These are phyloP conservation scores for Tribonema minus DNA, from an alignment of 108 stramenopile species.

Conservation along the genomic window DNA sequence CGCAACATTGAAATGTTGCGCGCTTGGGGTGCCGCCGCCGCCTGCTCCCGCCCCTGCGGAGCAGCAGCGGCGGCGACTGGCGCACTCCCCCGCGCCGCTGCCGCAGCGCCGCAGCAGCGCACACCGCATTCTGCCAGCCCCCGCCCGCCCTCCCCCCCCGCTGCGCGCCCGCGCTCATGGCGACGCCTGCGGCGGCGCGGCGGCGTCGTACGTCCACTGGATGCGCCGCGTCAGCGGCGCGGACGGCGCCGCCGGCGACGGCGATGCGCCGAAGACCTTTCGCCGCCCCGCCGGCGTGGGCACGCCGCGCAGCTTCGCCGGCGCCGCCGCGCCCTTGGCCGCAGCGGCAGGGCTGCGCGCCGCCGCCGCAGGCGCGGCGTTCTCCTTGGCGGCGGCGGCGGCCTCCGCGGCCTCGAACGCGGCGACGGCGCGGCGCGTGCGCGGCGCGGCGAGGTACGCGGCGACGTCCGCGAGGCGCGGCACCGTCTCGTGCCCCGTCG, in stretches of 20 bases:
- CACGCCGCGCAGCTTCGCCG: neutral
- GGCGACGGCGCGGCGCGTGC: neutral
- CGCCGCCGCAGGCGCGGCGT: neutral
- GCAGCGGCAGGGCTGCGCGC: too few species aligned
- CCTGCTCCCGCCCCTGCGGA: too few species aligned
- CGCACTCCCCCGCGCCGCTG: too few species aligned
- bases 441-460: neutral
- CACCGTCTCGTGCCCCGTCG: neutral
- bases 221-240: neutral
- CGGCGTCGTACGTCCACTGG: too few species aligned
- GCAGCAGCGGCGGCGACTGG: too few species aligned
- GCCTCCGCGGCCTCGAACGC: neutral
- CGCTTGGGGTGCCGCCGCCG: too few species aligned
- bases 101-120: too few species aligned
- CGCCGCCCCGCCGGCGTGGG: neutral
- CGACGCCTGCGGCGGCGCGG: too few species aligned
- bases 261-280: neutral
- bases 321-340: neutral
- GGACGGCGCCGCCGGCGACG: neutral
- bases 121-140: too few species aligned
- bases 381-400: neutral
- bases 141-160: too few species aligned
- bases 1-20: too few species aligned
- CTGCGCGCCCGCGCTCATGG: too few species aligned
- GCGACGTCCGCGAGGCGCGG: neutral